Evolutionary conservation across 768 basidiomycete species (phyloP), one percentile per base, ranked within the genome.

Genomic region (Phanerochaete sordida): DNA sequence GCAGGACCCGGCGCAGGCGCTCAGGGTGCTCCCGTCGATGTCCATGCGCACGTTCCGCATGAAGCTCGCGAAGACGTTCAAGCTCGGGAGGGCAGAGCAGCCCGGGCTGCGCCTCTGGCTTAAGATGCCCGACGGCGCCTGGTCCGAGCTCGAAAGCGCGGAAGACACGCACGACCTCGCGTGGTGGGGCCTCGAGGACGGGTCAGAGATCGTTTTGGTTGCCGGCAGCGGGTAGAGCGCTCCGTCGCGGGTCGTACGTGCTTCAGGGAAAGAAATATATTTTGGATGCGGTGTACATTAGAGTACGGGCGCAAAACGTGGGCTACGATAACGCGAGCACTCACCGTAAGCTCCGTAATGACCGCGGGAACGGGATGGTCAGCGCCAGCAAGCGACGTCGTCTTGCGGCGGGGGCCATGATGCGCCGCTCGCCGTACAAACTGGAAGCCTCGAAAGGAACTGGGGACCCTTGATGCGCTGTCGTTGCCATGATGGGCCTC

Each of bases 101-200:
- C 70, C 67, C 35, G 70, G 69, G 16, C 65, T 85, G 21, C 67
- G 67, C 49, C 65, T 91, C 31, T 91, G 86, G 84, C 69, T 87
- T 45, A 74, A 74, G 46, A 79, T 88, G 77, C 70, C 72, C 21
- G 80, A 86, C 65, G 77, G 77, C 30, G 57, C 71, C 2, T 73
- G 84, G 28, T 73, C 76, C 26, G 75, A 78, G 55, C 72, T 93
- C 30, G 76, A 75, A 21, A 59, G 58, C n/a, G 74, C 79, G 27
- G 67, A 80, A 28, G 84, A 88, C 52, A 64, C 69, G 13, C 81
- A 80, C 57, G 80, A 84, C 55, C 69, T 92, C 44, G 82, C 79
- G 60, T 91, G 89, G 88, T 81, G 86, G 68, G 90, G 91, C 6
- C 68, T 93, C 37, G 88, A 91, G 59, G 79, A 81, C 8, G 81